phyloP scores from a whole-genome alignment of 768 basidiomycete species.

The Boletus rubropictus region DNA sequence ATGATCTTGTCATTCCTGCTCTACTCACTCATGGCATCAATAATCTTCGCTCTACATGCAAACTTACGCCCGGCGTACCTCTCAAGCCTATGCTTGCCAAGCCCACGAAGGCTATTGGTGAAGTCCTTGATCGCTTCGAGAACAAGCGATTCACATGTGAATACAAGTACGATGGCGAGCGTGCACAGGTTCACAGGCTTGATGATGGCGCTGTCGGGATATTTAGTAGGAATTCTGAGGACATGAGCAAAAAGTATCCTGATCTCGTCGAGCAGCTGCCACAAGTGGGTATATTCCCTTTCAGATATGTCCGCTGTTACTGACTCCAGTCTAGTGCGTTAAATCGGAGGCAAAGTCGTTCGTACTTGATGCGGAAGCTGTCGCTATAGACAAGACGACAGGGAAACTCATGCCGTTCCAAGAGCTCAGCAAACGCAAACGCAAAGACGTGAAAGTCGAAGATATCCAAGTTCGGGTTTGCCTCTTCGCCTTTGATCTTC shows the following conservation, averaged over 20 bases:
- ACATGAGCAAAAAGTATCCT: conserved; percentile 99
- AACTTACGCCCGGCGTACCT: conserved; percentile 91
- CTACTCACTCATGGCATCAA: conserved; percentile 74
- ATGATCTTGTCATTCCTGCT: conserved; percentile 89
- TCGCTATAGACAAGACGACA: conserved; percentile 84
- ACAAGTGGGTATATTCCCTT: conserved; percentile 42
- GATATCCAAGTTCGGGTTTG: conserved; percentile 97
- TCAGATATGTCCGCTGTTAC: neutral
- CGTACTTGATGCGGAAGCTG: conserved; percentile 94
- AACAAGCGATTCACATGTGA: conserved; percentile 95
- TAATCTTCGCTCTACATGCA: conserved; percentile 67
- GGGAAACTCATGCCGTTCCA: conserved; percentile 96
- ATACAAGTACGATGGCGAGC: conserved; percentile 99
- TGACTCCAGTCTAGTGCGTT: conserved; percentile 57
- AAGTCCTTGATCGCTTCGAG: conserved; percentile 96
- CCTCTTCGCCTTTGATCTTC: conserved; percentile 90
- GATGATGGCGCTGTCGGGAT: conserved; percentile 81
- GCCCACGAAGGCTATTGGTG: conserved; percentile 96
- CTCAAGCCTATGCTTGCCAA: conserved; percentile 99
- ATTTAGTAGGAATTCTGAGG: conserved; percentile 96
- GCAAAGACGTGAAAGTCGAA: conserved; percentile 96
- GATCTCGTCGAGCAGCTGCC: conserved; percentile 95
- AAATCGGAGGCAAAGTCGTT: conserved; percentile 81
- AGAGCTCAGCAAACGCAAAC: conserved; percentile 87
- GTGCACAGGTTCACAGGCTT: conserved; percentile 89